phyloP scores from a whole-genome alignment of 2,329 filamentous ascomycete species.

The Cladosporium velox region DNA sequence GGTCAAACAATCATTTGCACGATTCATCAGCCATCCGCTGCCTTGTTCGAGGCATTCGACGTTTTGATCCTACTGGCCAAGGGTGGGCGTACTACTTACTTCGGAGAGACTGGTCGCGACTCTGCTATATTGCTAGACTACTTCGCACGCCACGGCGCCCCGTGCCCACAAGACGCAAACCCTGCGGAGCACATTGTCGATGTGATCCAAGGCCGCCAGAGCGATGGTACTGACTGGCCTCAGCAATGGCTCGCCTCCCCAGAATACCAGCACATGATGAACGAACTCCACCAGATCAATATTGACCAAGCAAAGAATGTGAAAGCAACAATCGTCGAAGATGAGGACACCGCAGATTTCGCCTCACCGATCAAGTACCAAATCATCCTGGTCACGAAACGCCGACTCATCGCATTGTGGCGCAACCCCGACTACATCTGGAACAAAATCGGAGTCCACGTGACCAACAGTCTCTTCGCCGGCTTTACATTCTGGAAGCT shows the following conservation, averaged over 20 bases:
- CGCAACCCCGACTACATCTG: constrained; percentile 68
- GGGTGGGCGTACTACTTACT: constrained; percentile 67
- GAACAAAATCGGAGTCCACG: constrained; percentile 62
- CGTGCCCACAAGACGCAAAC: constrained; percentile 55
- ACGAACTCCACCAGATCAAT: constrained; percentile 44
- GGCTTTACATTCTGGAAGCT: constrained; percentile 53
- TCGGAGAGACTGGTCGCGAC: constrained; percentile 58
- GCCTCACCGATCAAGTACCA: constrained; percentile 43
- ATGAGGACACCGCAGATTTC: constrained; percentile 41
- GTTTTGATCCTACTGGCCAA: constrained; percentile 63
- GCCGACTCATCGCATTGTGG: constrained; percentile 61
- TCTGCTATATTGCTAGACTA: constrained; percentile 49
- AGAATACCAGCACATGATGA: constrained; percentile 28
- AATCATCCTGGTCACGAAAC: constrained; percentile 29
- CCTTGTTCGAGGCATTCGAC: constrained; percentile 68
- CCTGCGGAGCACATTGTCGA: constrained; percentile 58
- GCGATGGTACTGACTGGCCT: constrained; percentile 50
- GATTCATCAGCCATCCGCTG: constrained; percentile 69
- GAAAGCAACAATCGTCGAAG: too few relatives aligned
- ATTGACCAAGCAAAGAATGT: too few relatives aligned
- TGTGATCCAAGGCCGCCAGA: constrained; percentile 39
- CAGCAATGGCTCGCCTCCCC: constrained; percentile 47
- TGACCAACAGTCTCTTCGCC: constrained; percentile 52
- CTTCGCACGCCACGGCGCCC: constrained; percentile 54
- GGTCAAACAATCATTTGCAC: constrained; percentile 70